Percentiles rank a stretch among this genome's conserved stretches.
These are phyloP conservation scores for Paraphoma sp. DNA, from an alignment of 2,329 filamentous ascomycete genomes.

Conservation along the genomic window DNA sequence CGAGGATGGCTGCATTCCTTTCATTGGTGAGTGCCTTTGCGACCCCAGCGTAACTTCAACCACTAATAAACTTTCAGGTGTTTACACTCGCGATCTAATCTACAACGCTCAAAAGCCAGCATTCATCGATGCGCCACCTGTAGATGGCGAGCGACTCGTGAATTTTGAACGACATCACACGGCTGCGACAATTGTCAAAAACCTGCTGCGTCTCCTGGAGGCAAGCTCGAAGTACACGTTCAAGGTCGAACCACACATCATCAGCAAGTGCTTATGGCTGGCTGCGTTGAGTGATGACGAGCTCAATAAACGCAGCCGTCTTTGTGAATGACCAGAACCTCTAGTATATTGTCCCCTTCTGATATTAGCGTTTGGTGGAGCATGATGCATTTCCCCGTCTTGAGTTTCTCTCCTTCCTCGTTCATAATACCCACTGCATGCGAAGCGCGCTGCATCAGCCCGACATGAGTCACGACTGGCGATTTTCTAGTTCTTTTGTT, in stretches of 20 bases:
- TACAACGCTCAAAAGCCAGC: conserved; percentile 82
- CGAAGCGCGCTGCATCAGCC: conserved; percentile 17
- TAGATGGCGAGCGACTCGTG: conserved; percentile 67
- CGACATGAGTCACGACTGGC: conserved; percentile 37
- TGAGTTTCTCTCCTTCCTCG: conserved; percentile 15
- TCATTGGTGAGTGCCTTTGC: conserved; percentile 67
- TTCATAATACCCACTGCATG: conserved; percentile 29
- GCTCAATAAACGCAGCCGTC: conserved; percentile 56
- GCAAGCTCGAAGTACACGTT: conserved; percentile 78
- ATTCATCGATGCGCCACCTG: conserved; percentile 71
- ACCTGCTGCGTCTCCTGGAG: conserved; percentile 77
- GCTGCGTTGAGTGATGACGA: conserved; percentile 78
- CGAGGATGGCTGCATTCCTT: conserved; percentile 79
- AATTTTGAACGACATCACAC: conserved; percentile 85
- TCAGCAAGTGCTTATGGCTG: conserved; percentile 86
- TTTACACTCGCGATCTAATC: conserved; percentile 83
- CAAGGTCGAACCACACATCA: conserved; percentile 75
- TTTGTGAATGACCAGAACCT: conserved; percentile 33
- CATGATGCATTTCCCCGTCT: conserved; percentile 6
- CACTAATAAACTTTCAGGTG: conserved; percentile 49
- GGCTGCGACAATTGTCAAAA: conserved; percentile 79
- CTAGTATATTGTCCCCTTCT: conserved; percentile 7
- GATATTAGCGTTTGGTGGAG: conserved; percentile 17
- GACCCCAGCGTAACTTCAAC: background rate
- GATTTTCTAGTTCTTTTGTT: conserved; percentile 20